Base-by-base conservation (phyloP, 768 basidiomycete species). In the Candolleomyces aberdarensis region DNA sequence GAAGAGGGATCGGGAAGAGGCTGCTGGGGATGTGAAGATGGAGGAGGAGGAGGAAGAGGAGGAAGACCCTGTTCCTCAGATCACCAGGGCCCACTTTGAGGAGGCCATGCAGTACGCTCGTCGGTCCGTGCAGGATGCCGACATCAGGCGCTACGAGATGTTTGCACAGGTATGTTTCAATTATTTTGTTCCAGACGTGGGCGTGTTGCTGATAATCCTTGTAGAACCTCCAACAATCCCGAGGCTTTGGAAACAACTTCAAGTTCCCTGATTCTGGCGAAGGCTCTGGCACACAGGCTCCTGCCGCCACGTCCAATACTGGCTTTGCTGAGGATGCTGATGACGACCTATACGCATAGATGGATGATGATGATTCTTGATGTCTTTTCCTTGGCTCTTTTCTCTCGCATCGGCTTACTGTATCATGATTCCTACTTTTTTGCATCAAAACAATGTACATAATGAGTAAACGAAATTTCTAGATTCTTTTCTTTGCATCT, bases 101-200 rank as follows among this genome's bases (percentile, higher is more conserved):
- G 96, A 98, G 77, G 96, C 97, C 2, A 98, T 98, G 96, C 89
- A 90, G 76, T 98, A 85, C 69, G 96, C 97, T 63, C 90, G 97
- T 73, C 90, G 97, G 56, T 98, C 95, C 13, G 96, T 98, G 58
- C 95, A 94, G 13, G 96, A 98, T 71, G 87, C 91, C 65, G 96
- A 98, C 71, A 96, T 98, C 76, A 85, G 96, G 69, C 88, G 96
- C 57, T 99, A 98, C 75, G 96, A 98, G 84, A 95, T 97, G 89
- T 98, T 98, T 75, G 78, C 96, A 40, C 95, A 95, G 82, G 88
- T 89, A 71, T 56, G 82, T 69, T 20, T 44, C 56, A 60, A 56
- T 50, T 13, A 51, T 61, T 20, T 6, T n/a, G n/a, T 19, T 54
- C 10, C 1, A 7, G 6, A 11, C 6, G 36, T 36, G 11, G 11